Evolutionary conservation across 768 basidiomycete species (phyloP).

Genomic region (Hygrophorus russula): DNA sequence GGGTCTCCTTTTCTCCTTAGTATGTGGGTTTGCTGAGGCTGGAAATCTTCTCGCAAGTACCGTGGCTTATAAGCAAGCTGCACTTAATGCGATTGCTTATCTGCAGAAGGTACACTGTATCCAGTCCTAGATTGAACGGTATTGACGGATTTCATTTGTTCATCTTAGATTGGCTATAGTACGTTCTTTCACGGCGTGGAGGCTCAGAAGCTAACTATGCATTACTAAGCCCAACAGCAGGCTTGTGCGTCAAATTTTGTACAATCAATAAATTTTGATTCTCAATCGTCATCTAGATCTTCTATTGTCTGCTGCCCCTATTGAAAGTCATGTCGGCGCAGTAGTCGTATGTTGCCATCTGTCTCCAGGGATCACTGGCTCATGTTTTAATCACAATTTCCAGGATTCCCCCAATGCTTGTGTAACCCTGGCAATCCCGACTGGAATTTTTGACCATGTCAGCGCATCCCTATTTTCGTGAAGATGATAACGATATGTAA

Average conservation of each 20-base stretch:
- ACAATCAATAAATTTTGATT: conserved; percentile 24
- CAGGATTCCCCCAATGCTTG: conserved; percentile 73
- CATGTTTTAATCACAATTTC: background rate
- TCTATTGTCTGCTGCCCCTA: conserved; percentile 55
- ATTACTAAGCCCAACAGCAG: no score
- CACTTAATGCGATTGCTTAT: conserved; percentile 65
- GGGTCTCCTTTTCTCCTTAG: conserved; percentile 11
- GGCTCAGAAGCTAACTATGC: no score
- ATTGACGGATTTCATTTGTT: no score
- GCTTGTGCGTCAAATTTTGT: no score
- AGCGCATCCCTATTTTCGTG: conserved; percentile 14
- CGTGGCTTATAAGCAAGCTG: conserved; percentile 74
- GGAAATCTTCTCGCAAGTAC: conserved; percentile 27
- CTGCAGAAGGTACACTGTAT: conserved; percentile 41
- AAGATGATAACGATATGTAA: no score
- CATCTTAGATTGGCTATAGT: no score
- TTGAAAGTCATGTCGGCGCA: conserved; percentile 62
- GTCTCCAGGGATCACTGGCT: background rate
- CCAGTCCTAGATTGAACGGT: background rate
- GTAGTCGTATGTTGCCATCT: conserved; percentile 41
- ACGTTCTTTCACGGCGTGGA: no score
- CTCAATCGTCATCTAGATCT: conserved; percentile 30
- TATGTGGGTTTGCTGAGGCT: background rate
- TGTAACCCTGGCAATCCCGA: conserved; percentile 61
- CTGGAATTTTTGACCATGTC: conserved; percentile 70